A percentile compares a stretch with the other conserved stretches of the same genome.
phyloP scores from a whole-genome alignment of 2,329 filamentous ascomycete genomes.

The Niveomyces coronatus region DNA sequence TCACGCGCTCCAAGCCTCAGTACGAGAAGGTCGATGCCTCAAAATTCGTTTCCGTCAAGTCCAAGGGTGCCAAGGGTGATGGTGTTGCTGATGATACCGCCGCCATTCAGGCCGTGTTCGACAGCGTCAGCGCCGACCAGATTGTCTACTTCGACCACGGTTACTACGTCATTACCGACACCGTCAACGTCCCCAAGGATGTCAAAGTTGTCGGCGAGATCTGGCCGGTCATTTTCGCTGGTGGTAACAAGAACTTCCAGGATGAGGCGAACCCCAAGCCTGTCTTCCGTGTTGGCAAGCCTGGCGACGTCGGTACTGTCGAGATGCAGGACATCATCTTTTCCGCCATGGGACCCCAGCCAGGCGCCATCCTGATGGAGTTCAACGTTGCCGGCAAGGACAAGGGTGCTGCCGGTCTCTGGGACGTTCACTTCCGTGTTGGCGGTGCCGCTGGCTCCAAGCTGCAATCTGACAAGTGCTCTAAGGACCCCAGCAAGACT shows the following conservation, averaged over 20 bases:
- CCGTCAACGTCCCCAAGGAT: slow-evolving; percentile 63
- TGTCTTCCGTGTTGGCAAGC: slow-evolving; percentile 75
- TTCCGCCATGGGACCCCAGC: slow-evolving; percentile 70
- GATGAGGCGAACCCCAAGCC: slow-evolving; percentile 67
- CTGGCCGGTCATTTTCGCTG: slow-evolving; percentile 82
- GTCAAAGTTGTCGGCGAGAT: slow-evolving; percentile 86
- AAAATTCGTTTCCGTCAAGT: slow-evolving; percentile 75
- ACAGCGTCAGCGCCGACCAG: slow-evolving; percentile 52
- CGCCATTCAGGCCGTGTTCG: slow-evolving; percentile 69
- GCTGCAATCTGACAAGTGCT: slow-evolving; percentile 69
- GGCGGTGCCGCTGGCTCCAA: slow-evolving; percentile 78
- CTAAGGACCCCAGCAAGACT: slow-evolving; percentile 59
- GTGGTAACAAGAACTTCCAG: slow-evolving; percentile 58
- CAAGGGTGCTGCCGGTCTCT: slow-evolving; percentile 68
- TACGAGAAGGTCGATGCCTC: slow-evolving; percentile 60
- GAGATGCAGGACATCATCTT: slow-evolving; percentile 87
- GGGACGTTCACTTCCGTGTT: slow-evolving; percentile 93
- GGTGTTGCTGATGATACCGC: slow-evolving; percentile 78
- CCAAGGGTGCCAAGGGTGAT: slow-evolving; percentile 76
- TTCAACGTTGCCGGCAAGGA: slow-evolving; percentile 69
- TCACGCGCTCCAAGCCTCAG: slow-evolving; percentile 80
- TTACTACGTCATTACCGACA: slow-evolving; percentile 59
- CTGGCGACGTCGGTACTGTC: slow-evolving; percentile 66
- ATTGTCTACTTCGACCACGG: slow-evolving; percentile 70
- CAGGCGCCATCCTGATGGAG: slow-evolving; percentile 82